Conservation (phyloP, 805 yeast species). For the Ogataea corticis region DNA sequence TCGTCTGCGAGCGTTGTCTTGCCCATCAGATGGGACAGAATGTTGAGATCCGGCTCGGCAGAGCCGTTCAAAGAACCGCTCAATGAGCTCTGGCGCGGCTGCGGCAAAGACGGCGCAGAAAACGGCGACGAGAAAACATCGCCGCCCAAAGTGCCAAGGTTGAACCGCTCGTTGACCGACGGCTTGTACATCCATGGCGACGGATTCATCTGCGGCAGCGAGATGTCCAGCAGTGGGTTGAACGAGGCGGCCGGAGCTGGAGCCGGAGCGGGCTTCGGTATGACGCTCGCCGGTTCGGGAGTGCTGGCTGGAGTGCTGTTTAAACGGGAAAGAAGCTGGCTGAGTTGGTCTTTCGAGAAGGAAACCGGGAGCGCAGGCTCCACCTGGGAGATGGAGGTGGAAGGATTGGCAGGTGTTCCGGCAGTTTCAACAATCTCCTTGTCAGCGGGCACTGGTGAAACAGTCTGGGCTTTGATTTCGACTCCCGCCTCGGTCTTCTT, state of each 20-base stretch:
- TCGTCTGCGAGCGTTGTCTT: constrained; percentile 6
- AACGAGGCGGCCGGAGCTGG: background rate
- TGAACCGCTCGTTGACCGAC: constrained; percentile 1
- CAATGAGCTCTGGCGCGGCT: constrained; percentile 8
- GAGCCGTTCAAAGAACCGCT: constrained; percentile 24
- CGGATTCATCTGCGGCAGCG: constrained; percentile 8
- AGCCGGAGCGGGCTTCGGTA: constrained; percentile 1
- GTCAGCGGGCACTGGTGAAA: constrained; percentile 30
- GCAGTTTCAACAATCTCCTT: constrained; percentile 5
- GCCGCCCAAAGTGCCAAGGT: background rate
- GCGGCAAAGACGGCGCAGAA: constrained; percentile 9
- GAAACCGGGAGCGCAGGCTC: too few species aligned
- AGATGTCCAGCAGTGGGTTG: constrained; percentile 17
- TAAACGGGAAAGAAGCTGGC: constrained; percentile 16
- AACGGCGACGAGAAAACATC: constrained; percentile 9
- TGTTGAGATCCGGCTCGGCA: constrained; percentile 38
- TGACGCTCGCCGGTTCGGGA: background rate
- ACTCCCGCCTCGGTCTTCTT: constrained; percentile 36
- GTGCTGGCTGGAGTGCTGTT: constrained; percentile 5
- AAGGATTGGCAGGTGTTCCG: too few species aligned
- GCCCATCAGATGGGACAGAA: constrained; percentile 32
- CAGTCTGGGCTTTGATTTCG: too few species aligned
- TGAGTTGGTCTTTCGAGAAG: constrained; percentile 20
- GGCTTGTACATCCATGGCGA: constrained; percentile 6
- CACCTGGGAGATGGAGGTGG: too few species aligned